Evolutionary conservation across 192 early-diverging fungal species (phyloP), one percentile per base, ranked within the genome.

Genomic region (Coemansia sp.): DNA sequence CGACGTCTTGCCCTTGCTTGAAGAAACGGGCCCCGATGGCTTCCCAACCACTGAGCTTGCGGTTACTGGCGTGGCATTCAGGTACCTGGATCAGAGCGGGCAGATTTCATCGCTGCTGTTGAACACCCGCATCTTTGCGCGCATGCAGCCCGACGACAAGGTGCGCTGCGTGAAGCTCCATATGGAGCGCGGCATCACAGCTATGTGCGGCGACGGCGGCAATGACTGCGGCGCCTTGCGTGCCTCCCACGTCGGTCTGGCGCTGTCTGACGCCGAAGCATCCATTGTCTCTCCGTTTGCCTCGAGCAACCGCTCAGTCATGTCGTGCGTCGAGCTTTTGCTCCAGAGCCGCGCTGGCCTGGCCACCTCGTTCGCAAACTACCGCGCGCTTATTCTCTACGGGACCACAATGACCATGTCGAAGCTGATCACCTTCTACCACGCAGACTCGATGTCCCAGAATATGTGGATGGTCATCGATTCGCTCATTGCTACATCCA

Each of bases 131-230:
- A 82, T 93, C 9, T 93, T 91, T 81, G 92, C 89, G 20, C 84
- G 92, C 63, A 93, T 92, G 91, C 85, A 86, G 66, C 92, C 92
- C 49, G 81, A 86, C 58, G 88, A 90, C 63, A 93, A 93, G 73
- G 87, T 92, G n/a, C 69, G 84, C 34, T 92, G 90, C 72, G 88
- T 92, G 55, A 78, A 88, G 59, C 75, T 88, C 24, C 91, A 92
- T 62, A 92, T 93, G 90, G 88, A 88, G 64, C 84, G 82, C 34
- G 87, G 83, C 16, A 88, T 93, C 60, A 89, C 90, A 11, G 91
- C 88, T 41, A 94, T 94, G 92, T 90, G 90, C 75, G 92, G 92
- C 55, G 92, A 94, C 62, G 92, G 92, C 70, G 91, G 91, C 44
- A 94, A 94, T 68, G 92, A 94, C 71, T 90, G 89, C 63, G 91